Evolutionary conservation across 73 alveolate species (phyloP), one percentile per base, ranked within the genome.

Genomic region (Tetrahymena borealis): DNA sequence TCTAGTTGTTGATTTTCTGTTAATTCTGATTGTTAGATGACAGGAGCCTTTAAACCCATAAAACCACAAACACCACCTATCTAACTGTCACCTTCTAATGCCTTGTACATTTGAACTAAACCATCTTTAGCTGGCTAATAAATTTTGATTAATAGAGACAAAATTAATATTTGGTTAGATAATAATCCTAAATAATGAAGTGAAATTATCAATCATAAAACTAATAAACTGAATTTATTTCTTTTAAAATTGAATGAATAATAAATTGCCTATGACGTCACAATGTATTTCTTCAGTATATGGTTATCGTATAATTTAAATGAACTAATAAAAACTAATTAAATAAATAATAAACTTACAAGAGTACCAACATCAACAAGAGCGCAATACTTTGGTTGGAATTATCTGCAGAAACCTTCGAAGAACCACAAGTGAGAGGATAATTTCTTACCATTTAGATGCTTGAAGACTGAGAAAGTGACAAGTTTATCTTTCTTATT

Each of bases 401-500:
- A 78, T 78, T 77, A 79, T 42, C 91, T 32, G 31, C 96, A 94
- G 35, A 94, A 94, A n/a, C 96, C 96, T 20, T 91, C 91, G 78
- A 94, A 94, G 78, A 94, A 94, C 96, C 96, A 94, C 90, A 94
- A 33, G 77, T 94, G 96, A 4, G 96, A 91, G n/a, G 94, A 91
- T 12, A 94, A 35, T 32, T 94, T 94, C 60, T 78, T 79, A 16
- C 95, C 95, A 93, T 93, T 93, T 32, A 33, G 38, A 20, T 79
- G 91, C 38, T 93, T 93, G 38, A 93, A 93, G 32, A 93, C 95
- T 39, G 90, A 93, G 91, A 93, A 93, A 32, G 91, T 85, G 24
- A 60, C 85, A 0, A 60, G 37, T 15, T 60, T 60, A 60, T 38
- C 92, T 28, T 77, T 11, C 33, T 60, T 60, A 35, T 60, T 60